Base-by-base conservation (phyloP, 352 stramenopile genomes). In the Phytophthora pisi region DNA sequence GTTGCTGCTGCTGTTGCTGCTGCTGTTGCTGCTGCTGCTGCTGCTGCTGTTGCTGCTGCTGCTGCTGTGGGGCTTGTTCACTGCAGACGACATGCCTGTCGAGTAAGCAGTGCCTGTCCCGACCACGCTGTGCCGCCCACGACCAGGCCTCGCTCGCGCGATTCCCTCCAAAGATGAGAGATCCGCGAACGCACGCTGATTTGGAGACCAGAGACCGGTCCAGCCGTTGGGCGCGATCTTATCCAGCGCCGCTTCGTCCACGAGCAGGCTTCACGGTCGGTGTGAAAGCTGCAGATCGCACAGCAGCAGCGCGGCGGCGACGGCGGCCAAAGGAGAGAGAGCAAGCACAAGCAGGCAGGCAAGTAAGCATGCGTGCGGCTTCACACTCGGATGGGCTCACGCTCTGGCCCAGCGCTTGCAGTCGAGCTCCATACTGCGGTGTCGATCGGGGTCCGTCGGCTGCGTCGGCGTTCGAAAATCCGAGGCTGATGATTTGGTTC, bases 131-230 rank as follows among this genome's bases (percentile, higher is more conserved):
- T 7, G 28, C 7, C 4, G 28, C 28, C 28, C 28, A 38, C 31
- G 31, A 38, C 31, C 31, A 38, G 31, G 13, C 8, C 31, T 5
- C 31, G 31, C 9, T 38, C 31, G 31, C 31, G 31, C 31, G 31
- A 38, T 38, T 38, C 31, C 31, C 31, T 0, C 31, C 31, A 38
- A 38, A 55, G 56, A 46, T 46, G 23, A 42, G 46, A 61, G 16
- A 23, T 51, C 40, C 31, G 45, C 51, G 15, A 24, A 53, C 59
- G 59, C 23, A 66, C 30, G 60, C 60, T 66, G 60, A 66, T 66
- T 66, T 20, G 20, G 20, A 42, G 51, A 61, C 42, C 60, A 66
- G 59, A 66, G 49, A 53, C 42, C 51, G 38, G 59, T 20, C 58
- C 49, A 23, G 42, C 10, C 47, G 47, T 18, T 53, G 47, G 9